Evolutionary conservation across 495 filamentous ascomycete genomes (phyloP).

Genomic region (Penicillium tannophilum): DNA sequence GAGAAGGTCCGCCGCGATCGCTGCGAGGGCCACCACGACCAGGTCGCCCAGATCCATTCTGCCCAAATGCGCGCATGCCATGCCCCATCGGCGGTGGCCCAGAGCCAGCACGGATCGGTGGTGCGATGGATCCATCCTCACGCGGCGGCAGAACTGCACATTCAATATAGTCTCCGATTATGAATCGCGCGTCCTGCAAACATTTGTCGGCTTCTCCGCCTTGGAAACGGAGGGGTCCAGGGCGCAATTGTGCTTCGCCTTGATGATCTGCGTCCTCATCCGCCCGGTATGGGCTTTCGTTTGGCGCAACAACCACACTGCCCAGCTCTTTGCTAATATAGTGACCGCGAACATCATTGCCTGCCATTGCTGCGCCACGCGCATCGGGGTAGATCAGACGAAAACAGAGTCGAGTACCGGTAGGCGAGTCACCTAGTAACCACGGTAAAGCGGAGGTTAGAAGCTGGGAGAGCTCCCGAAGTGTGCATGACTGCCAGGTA

Average conservation of each 20-base stretch:
- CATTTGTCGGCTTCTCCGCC: slow-evolving; percentile 70
- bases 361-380: slow-evolving; percentile 48
- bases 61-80: slow-evolving; percentile 51
- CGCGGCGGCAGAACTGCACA: slow-evolving; percentile 78
- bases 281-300: slow-evolving; percentile 33
- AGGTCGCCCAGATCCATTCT: slow-evolving; percentile 45
- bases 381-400: slow-evolving; percentile 86
- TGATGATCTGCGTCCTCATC: slow-evolving; percentile 54
- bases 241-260: slow-evolving; percentile 24
- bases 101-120: slow-evolving; percentile 37
- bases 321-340: slow-evolving; percentile 80
- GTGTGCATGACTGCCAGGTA: slow-evolving; percentile 83
- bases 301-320: slow-evolving; percentile 67
- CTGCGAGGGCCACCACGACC: slow-evolving; percentile 33
- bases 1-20: slow-evolving; percentile 26
- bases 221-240: slow-evolving; percentile 37
- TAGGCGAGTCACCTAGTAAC: slow-evolving; percentile 71
- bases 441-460: slow-evolving; percentile 65
- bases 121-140: slow-evolving; percentile 71
- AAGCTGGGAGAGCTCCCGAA: slow-evolving; percentile 79
- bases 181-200: slow-evolving; percentile 72
- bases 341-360: slow-evolving; percentile 52
- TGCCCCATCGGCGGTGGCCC: slow-evolving; percentile 30
- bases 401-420: slow-evolving; percentile 83
- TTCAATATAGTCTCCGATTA: slow-evolving; percentile 85